Evolutionary conservation across 1,139 yeast genomes (phyloP), one percentile per base, ranked within the genome.

Genomic region (Candida neerlandica): DNA sequence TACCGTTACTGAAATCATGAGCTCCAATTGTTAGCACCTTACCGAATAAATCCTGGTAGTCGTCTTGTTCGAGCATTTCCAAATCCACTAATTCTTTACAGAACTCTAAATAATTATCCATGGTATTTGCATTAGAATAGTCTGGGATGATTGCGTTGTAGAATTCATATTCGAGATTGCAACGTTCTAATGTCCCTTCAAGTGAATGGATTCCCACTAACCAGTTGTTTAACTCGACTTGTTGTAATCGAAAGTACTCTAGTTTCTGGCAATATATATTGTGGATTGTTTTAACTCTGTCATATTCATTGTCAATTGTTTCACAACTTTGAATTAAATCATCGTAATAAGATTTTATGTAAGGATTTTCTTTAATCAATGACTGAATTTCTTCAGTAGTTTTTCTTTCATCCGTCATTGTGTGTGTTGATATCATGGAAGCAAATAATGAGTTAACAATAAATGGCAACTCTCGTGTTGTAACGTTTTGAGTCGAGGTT

Each of bases 1-100:
- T 60, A 43, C 78, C 66, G 18, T 66, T 59, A n/a, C 58, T 60
- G 45, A 66, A 73, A 49, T 77, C 79, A 50, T 69, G 58, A 5
- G 62, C 65, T 1, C 71, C 67, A 7, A 64, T 66, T 1, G 58
- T 53, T 43, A 73, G 57, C 9, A 73, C 70, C 9, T 50, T 50
- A 3, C 58, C 55, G 29, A 65, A 57, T 11, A 57, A 43, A 2
- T 46, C 54, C 37, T 59, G 52, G 19, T 61, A 55, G 3, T 52
- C 50, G 1, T 52, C 49, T 38, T 59, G 63, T 29, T 57, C 52
- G 29, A 46, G 33, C 7, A 39, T 35, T 27, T 41, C 32, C 11
- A 16, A 7, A 19, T 7, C 12, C 4, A 34, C 14, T 6, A 29
- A 35, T 14, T 46, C 37, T 37, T 32, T 32, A 1, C 46, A 44